Base-by-base conservation (phyloP, 1,284 basidiomycete genomes). In the Melampsora abietis-canadensis region DNA sequence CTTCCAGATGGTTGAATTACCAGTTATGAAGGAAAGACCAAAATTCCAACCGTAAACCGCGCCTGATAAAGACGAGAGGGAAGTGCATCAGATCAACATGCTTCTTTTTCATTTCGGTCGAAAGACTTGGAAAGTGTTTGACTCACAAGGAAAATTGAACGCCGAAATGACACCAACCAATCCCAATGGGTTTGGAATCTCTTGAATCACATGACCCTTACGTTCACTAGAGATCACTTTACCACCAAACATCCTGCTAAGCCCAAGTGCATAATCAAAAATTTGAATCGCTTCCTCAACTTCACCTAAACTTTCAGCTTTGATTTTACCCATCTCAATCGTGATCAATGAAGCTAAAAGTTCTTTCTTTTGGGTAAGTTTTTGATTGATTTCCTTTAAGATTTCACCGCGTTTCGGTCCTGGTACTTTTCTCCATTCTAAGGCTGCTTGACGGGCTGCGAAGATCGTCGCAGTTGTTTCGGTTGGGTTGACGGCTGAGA, bases 271-370 rank as follows among this genome's bases (percentile, higher is more conserved):
- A 80, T 88, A 88, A 80, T 90, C 90, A 68, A 87, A 87, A 75
- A 95, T 92, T 81, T 97, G 94, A 76, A 97, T 87, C 78, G 94
- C 94, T 83, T 96, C 92, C 81, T 94, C 92, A 0, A 97, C 92
- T 83, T 97, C 93, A 21, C 93, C 93, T 61, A 89, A 85, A 44
- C 93, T 94, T 81, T 97, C 94, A n/a, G 90, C 89, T 79, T 86
- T 86, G 78, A 96, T 94, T 84, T 98, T 98, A 63, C 85, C 94
- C 94, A 96, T 96, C 82, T 81, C 94, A 21, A 94, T 80, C 57
- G 80, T 82, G 75, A 86, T 83, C 51, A 86, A 85, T 30, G 90
- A 89, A 54, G 94, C 94, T 14, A 98, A 85, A 46, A 87, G 90
- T 73, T 90, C 87, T 60, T 89, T 86, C 89, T 92, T 92, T 62